phyloP scores from a whole-genome alignment of 2,329 filamentous ascomycete genomes.

The Paradendryphiella salina region DNA sequence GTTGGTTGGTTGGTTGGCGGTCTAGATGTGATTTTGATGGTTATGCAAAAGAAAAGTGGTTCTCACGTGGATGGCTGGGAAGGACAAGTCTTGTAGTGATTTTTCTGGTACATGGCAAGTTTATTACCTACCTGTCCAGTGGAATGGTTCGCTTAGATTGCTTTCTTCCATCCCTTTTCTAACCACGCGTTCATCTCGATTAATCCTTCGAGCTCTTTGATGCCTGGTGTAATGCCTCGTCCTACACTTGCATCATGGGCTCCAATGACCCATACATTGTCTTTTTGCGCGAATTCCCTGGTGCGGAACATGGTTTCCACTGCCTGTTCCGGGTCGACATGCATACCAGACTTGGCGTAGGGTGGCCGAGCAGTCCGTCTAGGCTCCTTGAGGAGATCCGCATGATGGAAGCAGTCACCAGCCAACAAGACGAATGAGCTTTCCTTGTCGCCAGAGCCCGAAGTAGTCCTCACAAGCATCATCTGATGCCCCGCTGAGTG shows the following conservation, averaged over 20 bases:
- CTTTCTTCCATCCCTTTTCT: slow-evolving; percentile 33
- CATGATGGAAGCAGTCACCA: slow-evolving; percentile 42
- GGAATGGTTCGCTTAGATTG: slow-evolving; percentile 8
- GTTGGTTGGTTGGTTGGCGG: not conserved
- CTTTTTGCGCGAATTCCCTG: slow-evolving; percentile 24
- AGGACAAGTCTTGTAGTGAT: too few relatives aligned
- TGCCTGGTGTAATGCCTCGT: slow-evolving; percentile 23
- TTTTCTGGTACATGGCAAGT: too few relatives aligned
- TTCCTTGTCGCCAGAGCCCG: slow-evolving; percentile 2
- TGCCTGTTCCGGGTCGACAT: slow-evolving; percentile 33
- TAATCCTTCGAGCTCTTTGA: slow-evolving; percentile 32
- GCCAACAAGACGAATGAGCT: slow-evolving; percentile 38
- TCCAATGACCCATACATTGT: slow-evolving; percentile 38
- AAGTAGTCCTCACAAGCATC: slow-evolving; percentile 36
- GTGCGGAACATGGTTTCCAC: slow-evolving; percentile 35
- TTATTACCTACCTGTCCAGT: too few relatives aligned
- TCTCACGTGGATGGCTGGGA: too few relatives aligned
- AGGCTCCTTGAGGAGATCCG: slow-evolving; percentile 33
- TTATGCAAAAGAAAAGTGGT: too few relatives aligned
- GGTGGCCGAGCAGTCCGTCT: slow-evolving; percentile 35
- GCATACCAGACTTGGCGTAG: slow-evolving; percentile 35
- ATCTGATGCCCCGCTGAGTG: slow-evolving; percentile 58
- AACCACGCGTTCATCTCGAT: slow-evolving; percentile 32
- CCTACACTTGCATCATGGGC: slow-evolving; percentile 40
- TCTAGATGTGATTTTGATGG: not conserved